Base-by-base conservation (phyloP, 176 grass and related monocot species). In the Phoenix roebelenii region DNA sequence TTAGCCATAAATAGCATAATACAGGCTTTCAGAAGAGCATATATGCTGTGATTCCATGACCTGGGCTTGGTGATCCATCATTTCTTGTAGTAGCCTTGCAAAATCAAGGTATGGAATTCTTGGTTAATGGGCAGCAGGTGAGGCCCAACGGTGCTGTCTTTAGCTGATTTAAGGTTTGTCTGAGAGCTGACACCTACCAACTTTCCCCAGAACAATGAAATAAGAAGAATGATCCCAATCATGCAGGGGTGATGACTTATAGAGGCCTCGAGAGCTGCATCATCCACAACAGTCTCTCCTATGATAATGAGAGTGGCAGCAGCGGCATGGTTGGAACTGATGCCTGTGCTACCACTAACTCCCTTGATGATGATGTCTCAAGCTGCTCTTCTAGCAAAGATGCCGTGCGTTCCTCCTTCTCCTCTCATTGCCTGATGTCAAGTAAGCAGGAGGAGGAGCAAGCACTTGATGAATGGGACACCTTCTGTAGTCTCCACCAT, bases 361-460 rank as follows among this genome's bases (percentile, higher is more conserved):
- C 93, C 5, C 76, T 81, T 18, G 88, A 98, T 10, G 93, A 92
- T 60, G 93, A 92, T 67, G 84, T 65, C 23, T 98, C 93, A 57
- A 92, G 82, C 79, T 98, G 84, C 68, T 97, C 77, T 49, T 95
- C 93, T 1, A 90, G 83, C 73, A 95, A 95, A 72, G 91, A 90
- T 68, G 76, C 69, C 30, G 55, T 28, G 9, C 73, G 74, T 4
- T 87, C 86, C 76, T 95, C 86, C 18, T 87, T 86, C 64, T 82
- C 83, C 30, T 90, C 83, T 7, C 83, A 85, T 4, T 84, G 83
- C 72, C 72, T 86, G 64, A 19, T 49, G 0, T 18, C 63, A 24
- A 69, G 63, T 57, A 95, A 87, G 75, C 83, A 87, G 58, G 83
- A 85, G 23, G 74, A 64, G 54, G 85, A 84, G 49, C 69, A 80